Evolutionary conservation across 495 filamentous ascomycete genomes (phyloP).

Genomic region (Oidiodendron maius): DNA sequence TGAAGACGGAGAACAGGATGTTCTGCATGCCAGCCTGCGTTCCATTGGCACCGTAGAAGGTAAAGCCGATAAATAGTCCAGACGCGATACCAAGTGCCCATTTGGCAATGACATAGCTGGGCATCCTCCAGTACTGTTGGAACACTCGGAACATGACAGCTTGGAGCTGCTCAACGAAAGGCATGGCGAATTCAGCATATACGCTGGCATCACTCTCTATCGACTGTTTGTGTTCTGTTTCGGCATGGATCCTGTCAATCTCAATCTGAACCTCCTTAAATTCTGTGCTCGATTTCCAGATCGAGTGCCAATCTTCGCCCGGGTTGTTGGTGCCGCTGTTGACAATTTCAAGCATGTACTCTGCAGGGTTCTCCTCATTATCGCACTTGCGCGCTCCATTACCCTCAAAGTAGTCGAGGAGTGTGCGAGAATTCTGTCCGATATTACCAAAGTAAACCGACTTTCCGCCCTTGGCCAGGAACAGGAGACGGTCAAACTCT

Average conservation of each 20-base stretch:
- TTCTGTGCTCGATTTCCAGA: slow-evolving; percentile 74
- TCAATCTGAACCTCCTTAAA: slow-evolving; percentile 51
- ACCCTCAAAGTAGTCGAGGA: slow-evolving; percentile 65
- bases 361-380: slow-evolving; percentile 53
- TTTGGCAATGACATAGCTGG: slow-evolving; percentile 55
- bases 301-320: slow-evolving; percentile 66
- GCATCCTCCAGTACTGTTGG: slow-evolving; percentile 53
- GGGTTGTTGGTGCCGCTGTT: slow-evolving; percentile 20
- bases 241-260: background rate
- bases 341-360: slow-evolving; percentile 38
- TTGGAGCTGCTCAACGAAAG: slow-evolving; percentile 43
- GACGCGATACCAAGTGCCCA: slow-evolving; percentile 56
- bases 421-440: slow-evolving; percentile 57
- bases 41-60: slow-evolving; percentile 61
- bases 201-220: slow-evolving; percentile 35
- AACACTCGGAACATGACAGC: slow-evolving; percentile 47
- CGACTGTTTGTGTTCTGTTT: slow-evolving; percentile 60
- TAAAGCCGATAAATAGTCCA: slow-evolving; percentile 58
- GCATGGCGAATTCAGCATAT: slow-evolving; percentile 45
- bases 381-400: slow-evolving; percentile 72
- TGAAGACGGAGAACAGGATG: slow-evolving; percentile 64
- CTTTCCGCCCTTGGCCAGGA: slow-evolving; percentile 64
- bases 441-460: slow-evolving; percentile 83
- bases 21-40: slow-evolving; percentile 57
- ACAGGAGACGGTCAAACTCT: slow-evolving; percentile 78